Percentiles rank a stretch among this genome's conserved stretches.
Evolutionary conservation across 768 basidiomycete genomes (phyloP).

Genomic region (Trametes punicea): DNA sequence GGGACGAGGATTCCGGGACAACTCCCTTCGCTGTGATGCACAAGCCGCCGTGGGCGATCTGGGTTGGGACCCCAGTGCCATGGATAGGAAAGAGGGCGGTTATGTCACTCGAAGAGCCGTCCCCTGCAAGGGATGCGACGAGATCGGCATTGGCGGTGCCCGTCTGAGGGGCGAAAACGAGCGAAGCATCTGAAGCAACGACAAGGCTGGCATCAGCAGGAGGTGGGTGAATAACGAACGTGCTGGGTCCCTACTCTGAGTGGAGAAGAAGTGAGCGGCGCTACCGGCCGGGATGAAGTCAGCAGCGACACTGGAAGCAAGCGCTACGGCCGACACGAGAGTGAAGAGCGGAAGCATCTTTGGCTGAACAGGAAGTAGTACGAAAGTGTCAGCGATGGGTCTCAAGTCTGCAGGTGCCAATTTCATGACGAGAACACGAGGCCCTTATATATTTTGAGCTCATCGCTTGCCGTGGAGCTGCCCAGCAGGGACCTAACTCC

Average conservation of each 20-base stretch:
- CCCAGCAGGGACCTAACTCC: too few species aligned
- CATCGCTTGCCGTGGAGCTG: too few species aligned
- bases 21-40: constrained; percentile 15
- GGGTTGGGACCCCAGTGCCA: constrained; percentile 4
- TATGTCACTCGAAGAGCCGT: constrained; percentile 8
- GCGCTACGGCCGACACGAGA: not conserved
- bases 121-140: not conserved
- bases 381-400: not conserved
- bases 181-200: not conserved
- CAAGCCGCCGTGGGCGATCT: constrained; percentile 5
- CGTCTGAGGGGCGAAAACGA: constrained; percentile 1
- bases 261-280: constrained; percentile 13
- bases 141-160: not conserved
- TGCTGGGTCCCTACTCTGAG: not conserved
- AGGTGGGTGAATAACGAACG: not conserved
- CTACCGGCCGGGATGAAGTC: constrained; percentile 5
- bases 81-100: constrained; percentile 1
- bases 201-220: not conserved
- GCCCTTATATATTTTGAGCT: too few species aligned
- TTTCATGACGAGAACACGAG: not conserved
- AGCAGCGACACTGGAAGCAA: constrained; percentile 4
- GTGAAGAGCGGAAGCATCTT: constrained; percentile 2
- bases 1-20: constrained; percentile 1
- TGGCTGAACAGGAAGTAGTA: not conserved
- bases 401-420: not conserved